Evolutionary conservation across 2,329 filamentous ascomycete genomes (phyloP), one percentile per base, ranked within the genome.

Genomic region (Alternaria metachromatica): DNA sequence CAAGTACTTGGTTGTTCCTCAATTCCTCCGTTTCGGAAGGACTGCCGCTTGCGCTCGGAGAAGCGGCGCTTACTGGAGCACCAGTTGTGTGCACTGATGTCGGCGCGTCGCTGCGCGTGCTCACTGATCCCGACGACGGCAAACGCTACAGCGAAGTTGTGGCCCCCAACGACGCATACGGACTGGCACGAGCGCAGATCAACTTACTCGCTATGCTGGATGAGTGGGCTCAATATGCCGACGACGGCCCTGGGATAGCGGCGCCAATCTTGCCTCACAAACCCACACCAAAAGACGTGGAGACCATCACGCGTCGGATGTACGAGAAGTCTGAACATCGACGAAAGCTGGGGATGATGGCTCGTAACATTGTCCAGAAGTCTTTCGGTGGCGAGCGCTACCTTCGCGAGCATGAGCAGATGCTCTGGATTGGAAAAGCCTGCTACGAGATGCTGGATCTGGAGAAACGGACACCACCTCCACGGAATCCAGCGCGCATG

Each of bases 181-280:
- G 86, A 5, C 81, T 90, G 2, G 88, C 88, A 2, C 82, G 85
- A 23, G 88, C 88, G 0, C 88, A 90, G 70, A 86, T 90, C 65
- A 86, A 86, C 60, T 83, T 90, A 68, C 82, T 90, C 12, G 87
- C 84, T 7, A 84, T 90, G 81, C 78, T 89, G 1, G 88, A 87
- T 5, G 85, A 88, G 71, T 90, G 88, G 88, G 81, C 84, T 57
- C 79, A 85, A 53, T 89, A 87, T 71, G 85, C 87, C 4, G 84
- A 86, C 2, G 87, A 89, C 65, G 70, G 70, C 5, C 79, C 79
- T 4, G 78, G 77, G 12, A 71, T 76, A 23, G 72, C 81, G 7
- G 76, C 73, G 8, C 80, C 82, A 12, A 69, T 84, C 3, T 78
- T 87, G 4, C 82, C 84, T 21, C 82, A 86, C 45, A 81, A 82